Conservation (phyloP, 345 rosid species). For the Aquilaria malaccensis region DNA sequence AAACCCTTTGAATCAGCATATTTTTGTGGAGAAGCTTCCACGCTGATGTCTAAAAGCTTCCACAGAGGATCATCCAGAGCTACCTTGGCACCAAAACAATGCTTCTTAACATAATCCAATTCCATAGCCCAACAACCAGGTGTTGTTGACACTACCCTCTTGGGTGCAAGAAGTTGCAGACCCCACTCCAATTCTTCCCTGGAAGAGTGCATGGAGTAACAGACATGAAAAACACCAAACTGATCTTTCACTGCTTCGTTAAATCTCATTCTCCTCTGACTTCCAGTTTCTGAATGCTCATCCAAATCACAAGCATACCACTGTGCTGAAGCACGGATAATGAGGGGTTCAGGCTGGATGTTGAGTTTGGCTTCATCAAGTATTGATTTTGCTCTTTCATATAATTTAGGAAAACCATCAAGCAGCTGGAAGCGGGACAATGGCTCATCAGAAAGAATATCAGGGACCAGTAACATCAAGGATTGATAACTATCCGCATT, state of each 20-base stretch:
- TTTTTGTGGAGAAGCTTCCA: constrained; percentile 28
- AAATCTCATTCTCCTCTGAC: constrained; percentile 39
- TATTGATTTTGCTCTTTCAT: constrained; percentile 55
- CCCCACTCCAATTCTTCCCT: constrained; percentile 75
- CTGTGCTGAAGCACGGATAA: constrained; percentile 79
- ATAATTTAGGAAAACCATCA: constrained; percentile 64
- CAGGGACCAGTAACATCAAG: constrained; percentile 44
- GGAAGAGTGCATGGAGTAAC: constrained; percentile 87
- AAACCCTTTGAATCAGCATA: constrained; percentile 16
- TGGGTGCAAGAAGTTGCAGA: constrained; percentile 60
- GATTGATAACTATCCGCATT: constrained; percentile 42
- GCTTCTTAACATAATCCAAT: constrained; percentile 55
- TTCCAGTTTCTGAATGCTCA: constrained; percentile 25
- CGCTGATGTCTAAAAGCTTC: constrained; percentile 68
- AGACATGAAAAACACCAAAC: constrained; percentile 85
- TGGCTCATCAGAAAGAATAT: constrained; percentile 56
- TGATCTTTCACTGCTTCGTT: constrained; percentile 65
- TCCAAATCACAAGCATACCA: constrained; percentile 67
- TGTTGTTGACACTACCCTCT: constrained; percentile 77
- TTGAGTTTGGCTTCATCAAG: constrained; percentile 60
- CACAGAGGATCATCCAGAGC: constrained; percentile 53
- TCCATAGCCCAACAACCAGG: constrained; percentile 76
- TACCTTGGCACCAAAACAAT: constrained; percentile 38
- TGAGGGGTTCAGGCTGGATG: constrained; percentile 57
- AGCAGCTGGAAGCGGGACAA: constrained; percentile 65